Evolutionary conservation across 768 basidiomycete genomes (phyloP).

Genomic region (Gyrodon lividus): DNA sequence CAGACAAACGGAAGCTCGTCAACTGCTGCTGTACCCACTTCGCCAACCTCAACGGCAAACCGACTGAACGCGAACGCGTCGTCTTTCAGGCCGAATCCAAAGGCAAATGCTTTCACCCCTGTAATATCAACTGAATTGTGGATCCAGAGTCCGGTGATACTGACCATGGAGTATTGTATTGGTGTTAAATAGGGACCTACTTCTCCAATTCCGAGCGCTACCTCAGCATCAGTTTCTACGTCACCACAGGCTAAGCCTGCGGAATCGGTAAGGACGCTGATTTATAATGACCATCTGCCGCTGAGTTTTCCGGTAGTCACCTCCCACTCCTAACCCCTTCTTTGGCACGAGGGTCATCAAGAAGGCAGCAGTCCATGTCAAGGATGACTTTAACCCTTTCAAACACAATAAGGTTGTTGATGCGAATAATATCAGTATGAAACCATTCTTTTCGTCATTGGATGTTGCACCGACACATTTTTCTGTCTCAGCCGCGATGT

Average conservation of each 20-base stretch:
- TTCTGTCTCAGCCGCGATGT: slow-evolving; percentile 55
- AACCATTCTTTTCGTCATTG: background rate
- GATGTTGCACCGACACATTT: slow-evolving; percentile 2
- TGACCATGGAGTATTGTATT: slow-evolving; percentile 18
- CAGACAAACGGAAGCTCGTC: slow-evolving; percentile 33
- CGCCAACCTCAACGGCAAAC: slow-evolving; percentile 54
- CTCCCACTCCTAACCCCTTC: slow-evolving; percentile 76
- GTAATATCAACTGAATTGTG: slow-evolving; percentile 35
- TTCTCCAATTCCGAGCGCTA: slow-evolving; percentile 43
- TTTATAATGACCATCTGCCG: background rate
- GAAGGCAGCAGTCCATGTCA: slow-evolving; percentile 78
- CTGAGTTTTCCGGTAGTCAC: slow-evolving; percentile 31
- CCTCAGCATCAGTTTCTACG: slow-evolving; percentile 46
- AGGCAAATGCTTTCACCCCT: slow-evolving; percentile 74
- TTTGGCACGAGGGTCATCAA: slow-evolving; percentile 80
- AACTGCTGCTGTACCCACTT: slow-evolving; percentile 40
- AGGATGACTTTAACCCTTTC: slow-evolving; percentile 98
- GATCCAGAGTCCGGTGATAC: slow-evolving; percentile 6
- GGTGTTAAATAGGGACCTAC: slow-evolving; percentile 41
- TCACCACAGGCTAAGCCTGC: slow-evolving; percentile 62
- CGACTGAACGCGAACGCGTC: slow-evolving; percentile 87
- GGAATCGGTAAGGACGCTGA: slow-evolving; percentile 45
- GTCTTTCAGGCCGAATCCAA: slow-evolving; percentile 87
- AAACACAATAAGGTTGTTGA: slow-evolving; percentile 81
- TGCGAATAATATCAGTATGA: slow-evolving; percentile 71